Conservation (phyloP, 345 rosid species). For the Linum tenue region DNA sequence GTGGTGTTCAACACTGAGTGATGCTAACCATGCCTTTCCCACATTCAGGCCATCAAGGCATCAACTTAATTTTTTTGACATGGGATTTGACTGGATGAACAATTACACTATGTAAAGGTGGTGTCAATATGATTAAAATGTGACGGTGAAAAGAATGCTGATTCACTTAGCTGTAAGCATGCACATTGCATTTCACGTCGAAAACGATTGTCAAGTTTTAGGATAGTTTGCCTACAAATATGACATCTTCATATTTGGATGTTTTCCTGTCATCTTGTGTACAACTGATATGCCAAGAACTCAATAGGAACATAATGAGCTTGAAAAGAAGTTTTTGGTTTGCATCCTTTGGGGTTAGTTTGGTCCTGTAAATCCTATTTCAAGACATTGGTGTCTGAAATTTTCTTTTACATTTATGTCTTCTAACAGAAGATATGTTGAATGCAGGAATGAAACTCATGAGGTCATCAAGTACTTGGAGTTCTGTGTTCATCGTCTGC, state of each 20-base stretch:
- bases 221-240: not conserved
- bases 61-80: not conserved
- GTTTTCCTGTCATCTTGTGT: not conserved
- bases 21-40: not conserved
- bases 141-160: too few relatives aligned
- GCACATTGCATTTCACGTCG: too few relatives aligned
- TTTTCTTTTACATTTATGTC: not conserved
- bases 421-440: conserved; percentile 8
- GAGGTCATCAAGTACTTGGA: conserved; percentile 95
- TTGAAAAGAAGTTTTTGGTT: not conserved
- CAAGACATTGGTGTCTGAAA: not conserved
- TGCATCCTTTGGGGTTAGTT: not conserved
- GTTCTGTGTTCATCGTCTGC: conserved; percentile 79
- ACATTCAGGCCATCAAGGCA: not conserved
- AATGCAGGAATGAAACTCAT: conserved; percentile 92
- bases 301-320: not conserved
- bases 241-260: too few relatives aligned
- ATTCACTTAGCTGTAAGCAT: too few relatives aligned
- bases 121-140: too few relatives aligned
- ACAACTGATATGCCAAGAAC: not conserved
- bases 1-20: not conserved
- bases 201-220: too few relatives aligned
- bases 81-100: too few relatives aligned
- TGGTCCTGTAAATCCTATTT: not conserved
- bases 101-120: too few relatives aligned